A percentile compares a stretch with the other conserved stretches of the same genome.
phyloP scores from a whole-genome alignment of 495 filamentous ascomycete species.

The Margaritispora aquatica region DNA sequence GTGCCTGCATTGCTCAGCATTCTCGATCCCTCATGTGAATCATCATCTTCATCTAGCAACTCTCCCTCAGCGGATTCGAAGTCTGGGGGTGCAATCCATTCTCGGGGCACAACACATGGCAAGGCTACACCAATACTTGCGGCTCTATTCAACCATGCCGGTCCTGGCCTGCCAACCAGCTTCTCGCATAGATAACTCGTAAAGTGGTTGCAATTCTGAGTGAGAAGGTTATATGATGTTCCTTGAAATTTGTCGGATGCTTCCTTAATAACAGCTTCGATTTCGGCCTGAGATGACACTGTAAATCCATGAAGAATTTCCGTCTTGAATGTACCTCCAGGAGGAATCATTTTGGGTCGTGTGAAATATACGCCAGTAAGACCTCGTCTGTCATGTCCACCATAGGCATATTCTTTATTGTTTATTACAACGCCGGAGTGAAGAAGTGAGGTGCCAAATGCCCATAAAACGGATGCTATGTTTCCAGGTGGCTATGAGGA shows the following conservation, averaged over 20 bases:
- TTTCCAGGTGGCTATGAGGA: constrained; percentile 49
- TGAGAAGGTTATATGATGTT: constrained; percentile 67
- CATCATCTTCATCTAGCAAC: constrained; percentile 51
- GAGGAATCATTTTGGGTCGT: constrained; percentile 56
- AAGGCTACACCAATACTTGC: constrained; percentile 68
- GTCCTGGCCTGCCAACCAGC: constrained; percentile 57
- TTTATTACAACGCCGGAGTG: constrained; percentile 77
- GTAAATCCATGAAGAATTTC: constrained; percentile 70
- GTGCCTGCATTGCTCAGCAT: constrained; percentile 40
- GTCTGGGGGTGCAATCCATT: constrained; percentile 74
- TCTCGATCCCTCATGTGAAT: constrained; percentile 42
- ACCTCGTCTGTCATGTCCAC: constrained; percentile 63
- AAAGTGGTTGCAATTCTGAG: constrained; percentile 80
- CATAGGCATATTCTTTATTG: constrained; percentile 72
- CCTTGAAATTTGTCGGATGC: constrained; percentile 63
- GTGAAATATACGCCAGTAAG: constrained; percentile 77
- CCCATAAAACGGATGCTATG: constrained; percentile 64
- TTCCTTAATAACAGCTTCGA: constrained; percentile 58
- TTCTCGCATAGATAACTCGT: constrained; percentile 60
- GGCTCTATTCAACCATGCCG: constrained; percentile 71
- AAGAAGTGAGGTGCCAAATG: constrained; percentile 61
- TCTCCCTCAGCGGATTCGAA: constrained; percentile 64
- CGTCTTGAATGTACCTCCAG: constrained; percentile 63
- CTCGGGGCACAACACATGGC: constrained; percentile 71
- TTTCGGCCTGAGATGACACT: constrained; percentile 52